Evolutionary conservation across 2,329 filamentous ascomycete genomes (phyloP).

Genomic region (Fusarium palustre): DNA sequence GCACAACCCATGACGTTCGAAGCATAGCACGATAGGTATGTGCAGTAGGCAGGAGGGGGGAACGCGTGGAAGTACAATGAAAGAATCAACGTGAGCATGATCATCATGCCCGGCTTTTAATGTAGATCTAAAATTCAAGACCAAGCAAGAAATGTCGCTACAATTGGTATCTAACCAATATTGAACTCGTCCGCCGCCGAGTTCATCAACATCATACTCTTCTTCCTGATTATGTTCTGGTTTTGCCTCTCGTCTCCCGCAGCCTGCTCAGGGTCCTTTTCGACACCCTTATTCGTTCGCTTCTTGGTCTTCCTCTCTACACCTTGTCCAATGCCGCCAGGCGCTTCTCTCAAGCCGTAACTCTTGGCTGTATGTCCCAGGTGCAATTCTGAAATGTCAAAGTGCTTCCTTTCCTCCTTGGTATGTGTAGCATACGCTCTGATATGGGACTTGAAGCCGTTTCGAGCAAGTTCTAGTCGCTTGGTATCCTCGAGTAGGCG

Average conservation of each 20-base stretch:
- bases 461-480: conserved; percentile 82
- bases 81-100: conserved; percentile 18
- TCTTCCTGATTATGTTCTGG: conserved; percentile 66
- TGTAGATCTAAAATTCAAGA: conserved; percentile 29
- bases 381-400: conserved; percentile 92
- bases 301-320: conserved; percentile 61
- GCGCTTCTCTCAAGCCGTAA: conserved; percentile 89
- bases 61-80: background rate
- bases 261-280: conserved; percentile 55
- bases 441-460: conserved; percentile 91
- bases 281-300: conserved; percentile 49
- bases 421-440: conserved; percentile 95
- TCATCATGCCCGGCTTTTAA: conserved; percentile 34
- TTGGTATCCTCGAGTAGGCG: conserved; percentile 70
- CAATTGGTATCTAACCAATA: conserved; percentile 62
- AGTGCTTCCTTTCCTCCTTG: conserved; percentile 83
- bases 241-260: conserved; percentile 48
- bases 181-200: conserved; percentile 75
- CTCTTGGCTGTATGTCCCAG: conserved; percentile 94
- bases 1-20: conserved; percentile 25
- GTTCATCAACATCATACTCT: conserved; percentile 73
- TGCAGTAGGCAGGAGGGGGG: background rate
- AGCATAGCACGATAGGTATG: background rate
- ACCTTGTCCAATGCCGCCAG: conserved; percentile 79
- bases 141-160: conserved; percentile 28